Evolutionary conservation across 176 grass and related monocot species (phyloP), one percentile per base, ranked within the genome.

Genomic region (Urochloa ruziziensis): DNA sequence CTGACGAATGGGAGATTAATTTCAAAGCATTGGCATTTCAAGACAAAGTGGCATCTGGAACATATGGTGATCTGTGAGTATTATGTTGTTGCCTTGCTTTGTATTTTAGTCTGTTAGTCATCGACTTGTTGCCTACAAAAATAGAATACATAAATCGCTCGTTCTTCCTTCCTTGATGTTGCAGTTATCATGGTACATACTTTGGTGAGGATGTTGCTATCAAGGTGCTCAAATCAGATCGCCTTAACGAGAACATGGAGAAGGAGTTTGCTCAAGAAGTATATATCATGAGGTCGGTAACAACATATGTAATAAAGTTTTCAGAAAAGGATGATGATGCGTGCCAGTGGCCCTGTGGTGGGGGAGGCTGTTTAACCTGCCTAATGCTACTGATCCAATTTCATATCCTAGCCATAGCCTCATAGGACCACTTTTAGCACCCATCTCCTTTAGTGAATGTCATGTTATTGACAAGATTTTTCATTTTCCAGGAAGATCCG

Each of bases 41-140:
- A 79, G 82, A 89, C 21, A 94, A 90, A 88, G 84, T 94, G 16
- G 93, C 93, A 82, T 94, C 90, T 87, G 93, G 90, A 39, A 88
- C 93, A 59, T 91, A 90, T 88, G 87, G 90, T 66, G 84, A 94
- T 85, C 87, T 94, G 93, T 94, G 84, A 94, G 89, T 86, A 32
- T n/a, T 67, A 42, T 71, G n/a, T 35, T 81, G 17, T n/a, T n/a
- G n/a, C n/a, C 32, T 48, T 25, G 10, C 62, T 65, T 17, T 8
- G n/a, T n/a, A n/a, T 16, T 52, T 15, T 16, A 1, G 19, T 47
- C 4, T 81, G 15, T 46, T 60, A 24, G 3, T 43, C 66, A 16
- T 33, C n/a, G n/a, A n/a, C n/a, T n/a, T n/a, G n/a, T n/a, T 60
- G 27, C 36, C 52, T 47, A 44, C 34, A 60, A 32, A 71, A 52